Conservation (phyloP, 352 stramenopile genomes). For the Globisporangium iwayamae region DNA sequence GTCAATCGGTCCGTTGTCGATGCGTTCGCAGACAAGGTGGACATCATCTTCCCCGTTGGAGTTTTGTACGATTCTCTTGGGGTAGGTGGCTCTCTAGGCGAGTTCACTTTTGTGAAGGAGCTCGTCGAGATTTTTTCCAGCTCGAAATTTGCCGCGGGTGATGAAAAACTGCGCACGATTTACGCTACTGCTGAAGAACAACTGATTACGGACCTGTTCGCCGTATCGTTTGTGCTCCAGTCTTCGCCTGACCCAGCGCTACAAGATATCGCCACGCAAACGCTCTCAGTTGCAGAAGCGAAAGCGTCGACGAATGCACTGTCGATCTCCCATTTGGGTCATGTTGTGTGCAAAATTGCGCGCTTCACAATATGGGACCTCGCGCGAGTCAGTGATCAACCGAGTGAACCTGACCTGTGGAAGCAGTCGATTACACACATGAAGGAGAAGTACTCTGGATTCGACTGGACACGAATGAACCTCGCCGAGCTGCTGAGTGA, state of each 20-base stretch:
- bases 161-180: background rate
- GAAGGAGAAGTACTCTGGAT: slow-evolving; percentile 64
- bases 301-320: slow-evolving; percentile 35
- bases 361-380: slow-evolving; percentile 62
- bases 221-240: slow-evolving; percentile 58
- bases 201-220: slow-evolving; percentile 68
- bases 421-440: slow-evolving; percentile 47
- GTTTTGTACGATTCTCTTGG: slow-evolving; percentile 44
- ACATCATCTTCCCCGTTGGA: slow-evolving; percentile 42
- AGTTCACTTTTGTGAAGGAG: slow-evolving; percentile 39
- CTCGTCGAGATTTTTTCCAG: slow-evolving; percentile 14
- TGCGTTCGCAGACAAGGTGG: slow-evolving; percentile 34
- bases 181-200: slow-evolving; percentile 39
- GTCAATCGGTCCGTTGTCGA: background rate
- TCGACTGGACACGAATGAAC: slow-evolving; percentile 64
- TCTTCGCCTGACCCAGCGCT: slow-evolving; percentile 16
- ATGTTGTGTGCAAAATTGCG: slow-evolving; percentile 67
- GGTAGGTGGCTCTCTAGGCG: background rate
- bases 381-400: slow-evolving; percentile 24
- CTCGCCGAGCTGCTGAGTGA: slow-evolving; percentile 52
- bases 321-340: slow-evolving; percentile 49
- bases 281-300: slow-evolving; percentile 48
- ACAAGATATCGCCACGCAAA: slow-evolving; percentile 35
- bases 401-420: slow-evolving; percentile 34
- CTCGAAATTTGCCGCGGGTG: background rate